Base-by-base conservation (phyloP, 805 yeast species). In the Kazachstania taianensis region DNA sequence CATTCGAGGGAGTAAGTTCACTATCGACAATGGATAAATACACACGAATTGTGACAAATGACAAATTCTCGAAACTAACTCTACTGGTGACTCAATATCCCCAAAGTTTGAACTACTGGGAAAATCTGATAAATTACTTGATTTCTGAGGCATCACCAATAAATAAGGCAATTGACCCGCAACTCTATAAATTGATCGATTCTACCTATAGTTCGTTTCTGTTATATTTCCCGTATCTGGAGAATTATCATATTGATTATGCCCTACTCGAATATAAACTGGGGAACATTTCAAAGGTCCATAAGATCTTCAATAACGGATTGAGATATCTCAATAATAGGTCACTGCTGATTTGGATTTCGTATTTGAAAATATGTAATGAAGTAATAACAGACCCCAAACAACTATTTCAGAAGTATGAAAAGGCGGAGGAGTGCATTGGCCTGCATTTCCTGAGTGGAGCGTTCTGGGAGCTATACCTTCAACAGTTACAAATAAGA, bases 401-500 rank as follows among this genome's bases (percentile, higher is more conserved):
- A 31, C 45, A 43, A 27, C 33, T 59, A 13, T 45, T 58, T 27
- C 43, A 46, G 27, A 51, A 49, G 30, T 58, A 57, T 34, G 54
- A 53, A 35, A 32, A 19, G 8, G 63, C 63, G 2, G 63, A 57
- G 31, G 18, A 35, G 5, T 44, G 39, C 36, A 50, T 59, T 34
- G 62, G 62, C 2, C 38, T 53, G 38, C 63, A 59, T 45, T 59
- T 46, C 30, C 47, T 44, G 36, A 47, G 56, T 36, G 59, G 59
- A 12, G 60, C 54, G 27, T 59, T 57, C 43, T 59, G 63, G 63
- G 50, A 48, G 20, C 20, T 59, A 30, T 59, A 59, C 32, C 35
- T 59, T 20, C 42, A 52, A 8, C 60, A 53, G 31, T 20, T 56
- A 5, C 31, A 37, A 23, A 39, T 41, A 31, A 44, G 59, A 25